A percentile compares a stretch with the other conserved stretches of the same genome.
Conservation (phyloP, 371 early-diverging fungal species). For the Capillidium heterosporum region DNA sequence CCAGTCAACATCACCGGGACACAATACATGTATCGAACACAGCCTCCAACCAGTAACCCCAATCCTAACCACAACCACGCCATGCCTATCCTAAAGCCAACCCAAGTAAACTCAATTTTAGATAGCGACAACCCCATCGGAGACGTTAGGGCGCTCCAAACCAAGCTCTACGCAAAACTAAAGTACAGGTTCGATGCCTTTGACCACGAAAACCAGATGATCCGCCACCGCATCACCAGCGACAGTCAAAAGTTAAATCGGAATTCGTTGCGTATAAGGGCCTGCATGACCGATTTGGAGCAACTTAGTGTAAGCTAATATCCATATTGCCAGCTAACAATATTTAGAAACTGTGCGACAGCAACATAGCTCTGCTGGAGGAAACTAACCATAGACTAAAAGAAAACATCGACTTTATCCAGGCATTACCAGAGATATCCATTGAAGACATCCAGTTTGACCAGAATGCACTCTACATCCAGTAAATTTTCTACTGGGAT, state of each 20-base stretch:
- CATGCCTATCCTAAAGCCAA: background rate
- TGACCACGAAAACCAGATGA: background rate
- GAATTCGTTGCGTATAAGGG: background rate
- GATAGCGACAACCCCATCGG: slow-evolving; percentile 1
- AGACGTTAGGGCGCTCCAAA: background rate
- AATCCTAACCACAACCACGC: background rate
- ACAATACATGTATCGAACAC: background rate
- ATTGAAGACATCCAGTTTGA: background rate
- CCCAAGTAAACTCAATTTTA: background rate
- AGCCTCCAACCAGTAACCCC: background rate
- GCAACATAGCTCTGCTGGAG: background rate
- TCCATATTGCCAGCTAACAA: background rate
- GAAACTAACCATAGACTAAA: background rate
- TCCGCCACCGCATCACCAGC: background rate
- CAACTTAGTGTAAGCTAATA: background rate
- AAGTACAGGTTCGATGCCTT: background rate
- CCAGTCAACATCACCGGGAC: background rate
- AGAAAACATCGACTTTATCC: background rate
- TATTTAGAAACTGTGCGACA: background rate
- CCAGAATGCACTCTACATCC: background rate
- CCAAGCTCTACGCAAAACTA: background rate
- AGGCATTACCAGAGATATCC: background rate
- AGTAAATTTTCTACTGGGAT: background rate
- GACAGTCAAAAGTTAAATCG: background rate
- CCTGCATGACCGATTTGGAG: background rate